Evolutionary conservation across 164 flowering plant species (phyloP).

Genomic region (Vitis rupestris): DNA sequence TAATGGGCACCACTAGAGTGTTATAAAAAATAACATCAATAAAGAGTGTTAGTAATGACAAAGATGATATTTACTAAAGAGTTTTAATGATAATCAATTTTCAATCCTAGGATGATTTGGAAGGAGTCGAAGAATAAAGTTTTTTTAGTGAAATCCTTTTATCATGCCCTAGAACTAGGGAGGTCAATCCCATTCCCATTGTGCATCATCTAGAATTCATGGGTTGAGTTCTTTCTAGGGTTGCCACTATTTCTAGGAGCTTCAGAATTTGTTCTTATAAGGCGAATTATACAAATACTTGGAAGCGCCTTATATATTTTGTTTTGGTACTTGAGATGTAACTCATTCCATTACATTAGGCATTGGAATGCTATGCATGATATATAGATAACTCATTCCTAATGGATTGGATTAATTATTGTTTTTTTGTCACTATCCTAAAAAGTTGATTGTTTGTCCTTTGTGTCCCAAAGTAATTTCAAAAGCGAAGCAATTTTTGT

Average conservation of each 20-base stretch:
- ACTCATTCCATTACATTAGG: background rate
- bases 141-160: no score
- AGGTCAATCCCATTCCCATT: no score
- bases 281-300: constrained; percentile 77
- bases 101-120: no score
- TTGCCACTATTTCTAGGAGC: constrained; percentile 93
- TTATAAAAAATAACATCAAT: no score
- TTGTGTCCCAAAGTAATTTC: background rate
- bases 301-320: constrained; percentile 50
- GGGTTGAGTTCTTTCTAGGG: constrained; percentile 78
- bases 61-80: no score
- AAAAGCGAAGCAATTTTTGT: background rate
- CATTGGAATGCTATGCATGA: background rate
- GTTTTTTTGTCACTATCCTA: background rate
- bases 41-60: no score
- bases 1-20: no score
- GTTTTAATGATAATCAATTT: no score
- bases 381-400: background rate
- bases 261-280: constrained; percentile 93
- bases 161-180: no score
- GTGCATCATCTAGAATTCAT: no score
- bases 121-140: no score
- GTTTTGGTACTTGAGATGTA: no score
- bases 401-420: background rate
- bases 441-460: background rate